phyloP scores from a whole-genome alignment of 805 yeast species.

The Nakazawaea siamensis region DNA sequence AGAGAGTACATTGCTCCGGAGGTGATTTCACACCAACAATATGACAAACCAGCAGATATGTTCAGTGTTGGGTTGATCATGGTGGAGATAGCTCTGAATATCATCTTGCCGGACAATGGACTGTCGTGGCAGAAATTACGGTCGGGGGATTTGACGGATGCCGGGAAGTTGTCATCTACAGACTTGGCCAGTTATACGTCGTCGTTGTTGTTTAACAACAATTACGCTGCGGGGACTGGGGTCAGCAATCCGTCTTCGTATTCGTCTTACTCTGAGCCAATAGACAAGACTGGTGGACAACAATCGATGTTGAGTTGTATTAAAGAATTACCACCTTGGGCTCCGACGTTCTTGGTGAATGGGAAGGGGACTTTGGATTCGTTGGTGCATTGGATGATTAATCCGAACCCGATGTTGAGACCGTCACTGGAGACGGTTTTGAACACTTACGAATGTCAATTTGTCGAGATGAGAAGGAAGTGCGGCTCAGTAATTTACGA shows the following conservation, averaged over 20 bases:
- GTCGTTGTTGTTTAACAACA: conserved; percentile 9
- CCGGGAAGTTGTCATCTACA: conserved; percentile 75
- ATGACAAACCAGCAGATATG: conserved; percentile 89
- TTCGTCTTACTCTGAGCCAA: conserved; percentile 10
- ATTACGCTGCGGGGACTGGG: conserved; percentile 1
- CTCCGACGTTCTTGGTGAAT: conserved; percentile 76
- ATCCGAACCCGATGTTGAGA: conserved; percentile 71
- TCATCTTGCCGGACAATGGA: conserved; percentile 91
- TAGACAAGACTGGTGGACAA: conserved; percentile 2
- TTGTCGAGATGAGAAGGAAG: conserved; percentile 72
- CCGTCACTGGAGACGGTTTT: conserved; percentile 77
- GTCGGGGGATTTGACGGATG: conserved; percentile 92
- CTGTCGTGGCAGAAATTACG: conserved; percentile 93
- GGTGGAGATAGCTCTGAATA: conserved; percentile 94
- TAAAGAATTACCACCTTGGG: conserved; percentile 64
- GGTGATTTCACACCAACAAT: conserved; percentile 70
- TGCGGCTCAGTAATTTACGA: conserved; percentile 94
- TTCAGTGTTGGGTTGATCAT: conserved; percentile 91
- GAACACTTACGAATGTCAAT: conserved; percentile 59
- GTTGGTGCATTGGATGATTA: conserved; percentile 82
- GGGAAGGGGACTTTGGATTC: conserved; percentile 66
- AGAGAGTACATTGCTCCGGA: conserved; percentile 98
- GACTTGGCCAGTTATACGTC: conserved; percentile 35
- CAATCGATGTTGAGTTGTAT: conserved; percentile 12
- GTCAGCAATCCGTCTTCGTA: conserved; percentile 10